These are phyloP conservation scores for Blastobotrys malaysiensis DNA, from an alignment of 1,139 yeast species.

Conservation along the genomic window DNA sequence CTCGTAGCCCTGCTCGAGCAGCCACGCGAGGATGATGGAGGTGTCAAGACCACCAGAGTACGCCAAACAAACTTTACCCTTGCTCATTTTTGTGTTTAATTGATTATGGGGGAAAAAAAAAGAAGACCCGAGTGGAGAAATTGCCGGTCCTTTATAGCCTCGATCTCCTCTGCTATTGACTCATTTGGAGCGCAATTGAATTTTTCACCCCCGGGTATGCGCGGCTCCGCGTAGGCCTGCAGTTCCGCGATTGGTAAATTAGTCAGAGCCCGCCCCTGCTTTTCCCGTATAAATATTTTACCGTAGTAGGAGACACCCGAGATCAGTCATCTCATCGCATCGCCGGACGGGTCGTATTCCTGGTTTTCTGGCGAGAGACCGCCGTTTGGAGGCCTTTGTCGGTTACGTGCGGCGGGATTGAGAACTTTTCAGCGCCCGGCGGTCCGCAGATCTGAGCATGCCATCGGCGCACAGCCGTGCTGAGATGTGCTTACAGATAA, in stretches of 20 bases:
- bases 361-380: no score
- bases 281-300: background rate
- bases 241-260: background rate
- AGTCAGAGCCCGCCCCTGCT: background rate
- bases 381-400: background rate
- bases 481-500: background rate
- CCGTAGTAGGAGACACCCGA: background rate
- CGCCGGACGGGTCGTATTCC: background rate
- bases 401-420: no score
- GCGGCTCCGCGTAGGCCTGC: background rate
- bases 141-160: background rate
- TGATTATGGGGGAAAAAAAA: background rate
- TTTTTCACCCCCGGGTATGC: background rate
- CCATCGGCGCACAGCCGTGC: background rate
- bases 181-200: background rate
- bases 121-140: background rate
- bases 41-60: constrained; percentile 99
- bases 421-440: no score
- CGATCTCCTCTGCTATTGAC: background rate
- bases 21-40: constrained; percentile 96
- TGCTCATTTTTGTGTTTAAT: constrained; percentile 53
- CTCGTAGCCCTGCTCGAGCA: constrained; percentile 95
- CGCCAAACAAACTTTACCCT: constrained; percentile 98
- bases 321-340: background rate
- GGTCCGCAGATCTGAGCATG: background rate